phyloP scores from a whole-genome alignment of 148 eudicot species.

The Talinum fruticosum region DNA sequence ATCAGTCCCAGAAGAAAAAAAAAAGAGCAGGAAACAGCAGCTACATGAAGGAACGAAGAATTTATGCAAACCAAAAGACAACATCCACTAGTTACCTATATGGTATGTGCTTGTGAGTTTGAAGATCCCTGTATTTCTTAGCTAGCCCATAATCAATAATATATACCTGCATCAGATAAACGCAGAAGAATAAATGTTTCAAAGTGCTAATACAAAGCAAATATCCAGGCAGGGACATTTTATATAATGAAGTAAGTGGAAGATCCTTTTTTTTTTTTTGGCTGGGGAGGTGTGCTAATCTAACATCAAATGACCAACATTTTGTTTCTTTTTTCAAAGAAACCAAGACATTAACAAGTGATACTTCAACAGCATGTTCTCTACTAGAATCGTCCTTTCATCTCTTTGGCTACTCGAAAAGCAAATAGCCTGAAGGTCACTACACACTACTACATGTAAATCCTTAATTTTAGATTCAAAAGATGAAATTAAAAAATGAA shows the following conservation, averaged over 20 bases:
- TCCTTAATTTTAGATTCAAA: background rate
- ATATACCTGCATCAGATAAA: conserved; percentile 48
- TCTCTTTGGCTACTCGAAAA: background rate
- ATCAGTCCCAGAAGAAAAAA: conserved; percentile 3
- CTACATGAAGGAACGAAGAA: background rate
- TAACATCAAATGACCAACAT: no score
- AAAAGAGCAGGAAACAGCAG: background rate
- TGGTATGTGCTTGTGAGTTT: conserved; percentile 87
- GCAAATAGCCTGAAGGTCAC: background rate
- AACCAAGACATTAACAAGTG: no score
- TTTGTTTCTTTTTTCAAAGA: no score
- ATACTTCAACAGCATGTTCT: conserved; percentile 1
- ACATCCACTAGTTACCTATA: conserved; percentile 46
- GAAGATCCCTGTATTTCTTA: conserved; percentile 83
- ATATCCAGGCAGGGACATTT: background rate
- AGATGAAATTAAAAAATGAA: background rate
- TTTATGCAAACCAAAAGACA: background rate
- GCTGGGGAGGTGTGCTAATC: background rate
- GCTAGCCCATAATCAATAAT: conserved; percentile 80
- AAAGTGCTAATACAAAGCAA: background rate
- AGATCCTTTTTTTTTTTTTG: no score
- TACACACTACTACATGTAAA: background rate
- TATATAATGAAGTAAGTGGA: background rate
- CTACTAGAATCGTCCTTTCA: background rate
- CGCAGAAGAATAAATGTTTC: background rate